Evolutionary conservation across 2,329 filamentous ascomycete species (phyloP), one percentile per base, ranked within the genome.

Genomic region (Phialophora macrospora): DNA sequence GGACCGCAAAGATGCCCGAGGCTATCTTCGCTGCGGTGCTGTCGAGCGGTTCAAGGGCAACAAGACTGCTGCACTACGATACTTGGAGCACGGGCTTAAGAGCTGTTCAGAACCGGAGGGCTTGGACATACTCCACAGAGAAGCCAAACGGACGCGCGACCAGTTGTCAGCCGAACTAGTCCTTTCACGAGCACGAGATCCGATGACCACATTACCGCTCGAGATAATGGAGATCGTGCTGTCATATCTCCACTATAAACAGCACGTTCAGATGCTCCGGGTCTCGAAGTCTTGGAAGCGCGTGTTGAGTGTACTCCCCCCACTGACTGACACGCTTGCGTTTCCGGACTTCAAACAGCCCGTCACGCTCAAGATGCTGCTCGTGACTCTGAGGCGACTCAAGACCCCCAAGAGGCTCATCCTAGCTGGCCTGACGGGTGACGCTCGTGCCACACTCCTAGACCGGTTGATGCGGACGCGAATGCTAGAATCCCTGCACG

Each of bases 61-160:
- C 71, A 73, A 77, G 2, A 79, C 81, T n/a, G 81, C 80, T 26
- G 87, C 87, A 5, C 71, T 85, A 12, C 80, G 82, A 11, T 81
- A 87, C 26, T 88, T 87, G 74, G 79, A 81, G 28, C 83, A 85
- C 72, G 87, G 84, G n/a, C 75, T 88, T 68, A 84, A 82, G 66
- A 80, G 77, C 54, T 77, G 87, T 22, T 76, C 80, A 9, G 72
- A 76, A n/a, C 61, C 71, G 70, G 66, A 77, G 77, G 72, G 64
- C 20, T 57, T 57, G 51, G 55, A 17, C 12, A 48, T 44, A 20
- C 17, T 69, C 8, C n/a, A 59, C 46, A 58, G 67, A 62, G 58
- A 68, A 56, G 54, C 69, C 24, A 26, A 46, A 17, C 58, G 78
- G 63, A 72, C 82, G n/a, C 81, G 83, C 63, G 77, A 81, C 63